A percentile compares a stretch with the other conserved stretches of the same genome.
Conservation (phyloP, 148 eudicot genomes). For the Oxyria digyna region DNA sequence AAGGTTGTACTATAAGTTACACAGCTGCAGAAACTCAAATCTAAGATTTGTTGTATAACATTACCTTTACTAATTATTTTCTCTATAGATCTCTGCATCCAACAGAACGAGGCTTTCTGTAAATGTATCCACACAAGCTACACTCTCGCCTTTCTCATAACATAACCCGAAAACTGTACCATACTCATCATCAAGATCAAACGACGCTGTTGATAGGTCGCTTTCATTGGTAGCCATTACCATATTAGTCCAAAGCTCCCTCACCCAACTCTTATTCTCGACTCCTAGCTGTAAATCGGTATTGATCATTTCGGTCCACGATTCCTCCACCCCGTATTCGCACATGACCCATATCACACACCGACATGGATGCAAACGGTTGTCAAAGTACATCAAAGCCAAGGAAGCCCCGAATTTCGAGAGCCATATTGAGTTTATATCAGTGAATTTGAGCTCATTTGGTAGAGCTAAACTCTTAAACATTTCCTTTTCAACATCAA, state of each 20-base stretch:
- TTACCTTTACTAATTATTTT: background rate
- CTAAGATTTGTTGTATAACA: background rate
- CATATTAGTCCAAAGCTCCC: slow-evolving; percentile 1
- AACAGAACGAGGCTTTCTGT: background rate
- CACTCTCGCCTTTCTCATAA: background rate
- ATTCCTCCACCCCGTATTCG: background rate
- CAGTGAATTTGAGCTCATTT: background rate
- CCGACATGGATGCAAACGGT: background rate
- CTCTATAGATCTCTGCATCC: background rate
- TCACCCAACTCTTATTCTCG: slow-evolving; percentile 2
- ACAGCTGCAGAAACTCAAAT: background rate
- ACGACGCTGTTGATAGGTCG: background rate
- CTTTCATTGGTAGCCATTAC: background rate
- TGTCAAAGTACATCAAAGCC: background rate
- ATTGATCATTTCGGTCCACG: background rate
- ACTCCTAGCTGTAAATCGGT: background rate
- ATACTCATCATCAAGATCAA: background rate
- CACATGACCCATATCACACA: background rate
- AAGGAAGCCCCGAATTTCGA: background rate
- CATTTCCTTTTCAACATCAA: background rate
- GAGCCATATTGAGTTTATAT: background rate
- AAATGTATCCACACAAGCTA: background rate
- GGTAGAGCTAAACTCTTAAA: background rate
- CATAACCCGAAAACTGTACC: background rate
- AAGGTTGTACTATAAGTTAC: background rate